Evolutionary conservation across 1,284 basidiomycete species (phyloP), one percentile per base, ranked within the genome.

Genomic region (Sporisorium scitamineum): DNA sequence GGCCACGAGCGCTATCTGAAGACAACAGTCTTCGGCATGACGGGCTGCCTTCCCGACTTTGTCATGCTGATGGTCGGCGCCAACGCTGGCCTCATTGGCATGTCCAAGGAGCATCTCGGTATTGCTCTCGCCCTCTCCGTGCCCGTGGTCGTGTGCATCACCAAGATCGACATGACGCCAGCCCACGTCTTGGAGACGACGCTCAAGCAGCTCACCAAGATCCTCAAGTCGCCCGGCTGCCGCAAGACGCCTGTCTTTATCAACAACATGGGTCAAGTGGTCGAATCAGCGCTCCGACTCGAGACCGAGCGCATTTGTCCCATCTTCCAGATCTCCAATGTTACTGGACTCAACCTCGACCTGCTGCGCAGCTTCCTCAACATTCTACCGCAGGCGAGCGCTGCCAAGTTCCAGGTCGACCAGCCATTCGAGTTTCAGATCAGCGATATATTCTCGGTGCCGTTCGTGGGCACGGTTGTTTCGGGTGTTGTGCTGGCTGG

Each of bases 131-230:
- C 96, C 1, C 87, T 99, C 52, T 94, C 92, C 78, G 93, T 99
- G 1, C 96, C 96, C 1, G 92, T 99, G 37, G 91, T 95, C 5
- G 93, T 97, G 29, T 94, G 94, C 85, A 92, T 98, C 56, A 97
- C 95, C 16, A 98, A 98, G 93, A 93, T 96, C 82, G 97, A 99
- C 86, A 98, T 97, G 96, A 97, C 95, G 0, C 96, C 96, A 1
- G 89, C 92, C 16, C 94, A 97, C 75, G 92, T 97, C 37, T 89
- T 95, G 51, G 91, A 91, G 42, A 92, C 96, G 84, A 98, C 96
- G 0, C 88, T 94, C 63, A 94, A 93, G 83, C 95, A 98, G 87
- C 91, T 98, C 1, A 90, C 90, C 31, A 98, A 97, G 88, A 94
- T 98, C 37, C 87, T 99, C 65, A 93, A 91, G 85, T 95, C 93